Base-by-base conservation (phyloP, 805 yeast genomes). In the Hermanozyma aechmeae region DNA sequence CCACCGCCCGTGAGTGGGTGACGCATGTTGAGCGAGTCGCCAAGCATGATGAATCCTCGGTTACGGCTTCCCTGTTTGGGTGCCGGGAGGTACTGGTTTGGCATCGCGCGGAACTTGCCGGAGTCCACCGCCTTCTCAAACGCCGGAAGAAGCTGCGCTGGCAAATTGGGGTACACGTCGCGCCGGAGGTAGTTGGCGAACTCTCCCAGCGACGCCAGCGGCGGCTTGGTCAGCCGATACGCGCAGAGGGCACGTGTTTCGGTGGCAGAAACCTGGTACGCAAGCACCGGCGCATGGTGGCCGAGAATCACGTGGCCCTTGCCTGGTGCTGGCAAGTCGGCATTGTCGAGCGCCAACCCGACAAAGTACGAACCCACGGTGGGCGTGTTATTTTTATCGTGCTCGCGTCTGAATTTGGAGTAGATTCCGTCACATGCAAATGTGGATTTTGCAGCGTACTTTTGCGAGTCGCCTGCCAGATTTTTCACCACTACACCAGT, bases 1-100 rank as follows among this genome's bases (percentile, higher is more conserved):
- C 98, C 98, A 39, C 98, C 98, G 30, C 98, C 98, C 1, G 97
- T 92, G 37, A 92, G 70, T 16, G 98, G 98, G 53, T 92, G 98
- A 52, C 98, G 72, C 96, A 92, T 92, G 54, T 92, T 92, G 43
- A 87, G 66, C 2, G 98, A 83, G 53, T 92, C 98, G 27, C 98
- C 98, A 20, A 92, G 50, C 41, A 89, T 68, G 21, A 92, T 64
- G 26, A 85, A 60, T 9, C 98, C 98, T 8, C 76, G 77, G 24
- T 73, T 65, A 11, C 34, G 28, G 17, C 63, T 63, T 14, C 31
- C 37, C 9, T 31, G 25, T 28, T 66, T 64, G 32, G 72, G 65
- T 1, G 96, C 96, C 15, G 93, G 72, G 28, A 92, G 63, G 56
- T 72, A 92, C 43, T 92, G 94, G 56, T 86, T 87, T 28, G 98